Evolutionary conservation across 805 yeast species (phyloP), one percentile per base, ranked within the genome.

Genomic region (Metschnikowia matae): DNA sequence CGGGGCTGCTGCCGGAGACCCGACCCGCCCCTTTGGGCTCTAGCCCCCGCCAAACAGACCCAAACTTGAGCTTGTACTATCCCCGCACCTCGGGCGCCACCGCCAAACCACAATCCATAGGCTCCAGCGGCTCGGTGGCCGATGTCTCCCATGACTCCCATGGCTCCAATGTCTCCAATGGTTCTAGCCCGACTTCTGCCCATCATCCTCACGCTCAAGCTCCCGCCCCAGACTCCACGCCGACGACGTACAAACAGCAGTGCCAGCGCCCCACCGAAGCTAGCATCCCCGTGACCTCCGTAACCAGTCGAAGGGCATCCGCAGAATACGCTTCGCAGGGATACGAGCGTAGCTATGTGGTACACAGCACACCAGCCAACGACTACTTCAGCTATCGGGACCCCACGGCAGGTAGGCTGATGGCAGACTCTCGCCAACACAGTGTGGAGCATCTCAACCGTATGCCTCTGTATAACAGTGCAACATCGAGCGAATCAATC

Each of bases 301-400:
- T 23, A 14, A 14, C 15, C 14, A 41, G 45, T 18, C 45, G 45
- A 41, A 26, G 45, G 45, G 37, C 17, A 14, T 31, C 37, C 13
- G 14, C 45, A 3, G 45, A 41, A 8, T 41, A 43, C 21, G 39
- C 46, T 7, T 20, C 46, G 7, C 20, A 35, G 21, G 46, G 32
- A 6, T 34, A 43, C 32, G 46, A 43, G n/a, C 39, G 39, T 39
- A 43, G 46, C 39, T 43, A 34, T 32, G 32, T 32, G 7, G 36
- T 20, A 37, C 46, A 6, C 20, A 17, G 48, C 3, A 46, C 40
- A 18, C 29, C 49, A 6, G 31, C 40, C 18, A 42, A 36, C 40
- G 53, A 51, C 39, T 46, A 54, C 48, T 51, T 50, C 50, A 46
- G 39, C 33, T 49, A 54, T 44, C 46, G 46, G 7, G 52, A 52